Conservation (phyloP, 75 land plant genomes). For the Pseudotsuga menziesii region DNA sequence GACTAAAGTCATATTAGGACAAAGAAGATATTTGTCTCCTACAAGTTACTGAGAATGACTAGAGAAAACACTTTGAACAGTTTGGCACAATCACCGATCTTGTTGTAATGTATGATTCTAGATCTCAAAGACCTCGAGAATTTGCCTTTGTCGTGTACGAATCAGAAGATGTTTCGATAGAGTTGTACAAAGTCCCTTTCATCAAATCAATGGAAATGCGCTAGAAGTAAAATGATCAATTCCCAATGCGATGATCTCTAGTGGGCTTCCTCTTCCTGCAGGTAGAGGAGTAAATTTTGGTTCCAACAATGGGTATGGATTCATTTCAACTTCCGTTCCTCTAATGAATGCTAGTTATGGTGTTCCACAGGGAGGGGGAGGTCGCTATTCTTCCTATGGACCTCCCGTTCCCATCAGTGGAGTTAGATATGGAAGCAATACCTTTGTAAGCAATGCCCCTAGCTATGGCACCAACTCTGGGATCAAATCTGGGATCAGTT, state of each 20-base stretch:
- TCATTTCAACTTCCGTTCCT: not conserved
- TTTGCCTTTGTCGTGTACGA: slow-evolving; percentile 47
- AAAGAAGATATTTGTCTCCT: slow-evolving; percentile 43
- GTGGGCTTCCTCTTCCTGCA: too few relatives aligned
- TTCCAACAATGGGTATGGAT: slow-evolving; percentile 17
- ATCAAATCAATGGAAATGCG: slow-evolving; percentile 40
- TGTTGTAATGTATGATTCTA: slow-evolving; percentile 45
- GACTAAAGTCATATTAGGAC: slow-evolving; percentile 12
- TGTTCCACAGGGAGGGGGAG: too few relatives aligned
- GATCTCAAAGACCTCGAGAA: slow-evolving; percentile 35
- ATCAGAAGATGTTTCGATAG: slow-evolving; percentile 42
- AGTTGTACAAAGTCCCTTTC: slow-evolving; percentile 31
- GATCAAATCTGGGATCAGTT: slow-evolving; percentile 40
- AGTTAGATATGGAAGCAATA: slow-evolving; percentile 53
- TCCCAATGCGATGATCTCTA: slow-evolving; percentile 17
- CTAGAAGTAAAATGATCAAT: slow-evolving; percentile 38
- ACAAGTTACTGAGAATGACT: slow-evolving; percentile 42
- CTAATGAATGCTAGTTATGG: slow-evolving; percentile 37
- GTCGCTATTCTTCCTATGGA: slow-evolving; percentile 60
- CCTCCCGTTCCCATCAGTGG: slow-evolving; percentile 44
- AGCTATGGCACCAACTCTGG: slow-evolving; percentile 44
- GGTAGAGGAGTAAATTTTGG: not conserved
- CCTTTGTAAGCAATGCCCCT: slow-evolving; percentile 29
- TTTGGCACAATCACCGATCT: slow-evolving; percentile 43
- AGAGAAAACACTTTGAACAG: slow-evolving; percentile 41